Conservation (phyloP, 805 yeast species). For the Hanseniaspora opuntiae region DNA sequence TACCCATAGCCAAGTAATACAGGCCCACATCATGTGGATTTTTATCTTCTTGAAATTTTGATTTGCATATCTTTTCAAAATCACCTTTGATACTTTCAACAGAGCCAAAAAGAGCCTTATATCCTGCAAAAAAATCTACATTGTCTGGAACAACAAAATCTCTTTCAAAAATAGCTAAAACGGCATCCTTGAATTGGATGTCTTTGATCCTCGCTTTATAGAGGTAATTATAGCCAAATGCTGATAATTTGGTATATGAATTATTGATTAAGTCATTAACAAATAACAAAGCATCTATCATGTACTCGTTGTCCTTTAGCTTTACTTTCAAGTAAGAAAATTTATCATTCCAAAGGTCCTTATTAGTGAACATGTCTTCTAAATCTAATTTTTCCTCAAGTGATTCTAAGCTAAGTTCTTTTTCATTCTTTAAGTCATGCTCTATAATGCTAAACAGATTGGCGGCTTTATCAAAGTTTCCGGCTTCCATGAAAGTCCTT, state of each 20-base stretch:
- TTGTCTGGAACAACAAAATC: not conserved
- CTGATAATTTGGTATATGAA: not conserved
- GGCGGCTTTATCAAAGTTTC: not conserved
- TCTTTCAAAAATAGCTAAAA: not conserved
- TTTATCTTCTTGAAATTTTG: not conserved
- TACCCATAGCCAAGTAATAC: conserved; percentile 1
- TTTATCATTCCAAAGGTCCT: not conserved
- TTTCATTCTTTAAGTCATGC: not conserved
- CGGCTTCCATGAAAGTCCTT: not conserved
- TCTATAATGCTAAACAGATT: not conserved
- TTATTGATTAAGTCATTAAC: not conserved
- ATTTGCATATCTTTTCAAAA: not conserved
- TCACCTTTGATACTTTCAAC: not conserved
- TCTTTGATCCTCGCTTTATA: not conserved
- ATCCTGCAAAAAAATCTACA: not conserved
- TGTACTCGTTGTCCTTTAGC: not conserved
- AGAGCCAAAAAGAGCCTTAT: not conserved
- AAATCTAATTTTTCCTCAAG: no score
- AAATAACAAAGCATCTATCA: not conserved
- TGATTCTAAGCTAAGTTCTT: not conserved
- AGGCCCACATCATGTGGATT: conserved; percentile 8
- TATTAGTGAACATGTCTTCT: not conserved
- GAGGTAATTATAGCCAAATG: not conserved
- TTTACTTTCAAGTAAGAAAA: not conserved
- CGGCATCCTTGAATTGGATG: not conserved